Conservation (phyloP, 2,329 filamentous ascomycete genomes). For the Calonectria pauciramosa region DNA sequence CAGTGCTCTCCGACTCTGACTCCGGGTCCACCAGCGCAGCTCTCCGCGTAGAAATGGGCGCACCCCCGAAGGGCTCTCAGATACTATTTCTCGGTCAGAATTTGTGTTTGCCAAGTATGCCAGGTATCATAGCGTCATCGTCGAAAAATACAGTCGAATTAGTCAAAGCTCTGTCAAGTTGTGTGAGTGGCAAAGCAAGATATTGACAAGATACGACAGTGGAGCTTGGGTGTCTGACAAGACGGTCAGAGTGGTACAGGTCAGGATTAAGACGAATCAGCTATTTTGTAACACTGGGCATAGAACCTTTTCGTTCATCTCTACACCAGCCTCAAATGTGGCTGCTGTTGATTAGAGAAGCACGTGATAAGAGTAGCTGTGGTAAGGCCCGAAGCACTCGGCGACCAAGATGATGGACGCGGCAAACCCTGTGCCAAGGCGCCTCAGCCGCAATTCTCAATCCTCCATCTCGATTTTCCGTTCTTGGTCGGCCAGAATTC, state of each 20-base stretch:
- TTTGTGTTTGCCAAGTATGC: conserved; percentile 4
- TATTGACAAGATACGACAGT: not conserved
- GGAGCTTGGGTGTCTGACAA: not conserved
- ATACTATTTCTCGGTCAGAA: not conserved
- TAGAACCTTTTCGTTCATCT: not conserved
- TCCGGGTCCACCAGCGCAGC: conserved; percentile 16
- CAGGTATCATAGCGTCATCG: not conserved
- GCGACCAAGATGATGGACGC: not conserved
- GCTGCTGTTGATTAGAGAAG: not conserved
- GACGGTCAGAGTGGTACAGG: not conserved
- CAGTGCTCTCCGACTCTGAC: conserved; percentile 15
- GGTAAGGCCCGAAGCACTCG: not conserved
- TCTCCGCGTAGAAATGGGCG: conserved; percentile 26
- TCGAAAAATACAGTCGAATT: not conserved
- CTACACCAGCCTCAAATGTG: not conserved
- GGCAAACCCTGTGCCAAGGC: not conserved
- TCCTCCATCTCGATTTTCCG: not conserved
- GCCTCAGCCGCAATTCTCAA: not conserved
- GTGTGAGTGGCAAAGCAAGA: not conserved
- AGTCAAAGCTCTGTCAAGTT: not conserved
- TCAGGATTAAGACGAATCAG: not conserved
- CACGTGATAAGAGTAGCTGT: not conserved
- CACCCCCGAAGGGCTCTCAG: not conserved
- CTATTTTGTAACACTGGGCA: not conserved
- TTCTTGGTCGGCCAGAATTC: not conserved